Evolutionary conservation across 306 rosid species (phyloP), one percentile per base, ranked within the genome.

Genomic region (Luffa aegyptiaca): DNA sequence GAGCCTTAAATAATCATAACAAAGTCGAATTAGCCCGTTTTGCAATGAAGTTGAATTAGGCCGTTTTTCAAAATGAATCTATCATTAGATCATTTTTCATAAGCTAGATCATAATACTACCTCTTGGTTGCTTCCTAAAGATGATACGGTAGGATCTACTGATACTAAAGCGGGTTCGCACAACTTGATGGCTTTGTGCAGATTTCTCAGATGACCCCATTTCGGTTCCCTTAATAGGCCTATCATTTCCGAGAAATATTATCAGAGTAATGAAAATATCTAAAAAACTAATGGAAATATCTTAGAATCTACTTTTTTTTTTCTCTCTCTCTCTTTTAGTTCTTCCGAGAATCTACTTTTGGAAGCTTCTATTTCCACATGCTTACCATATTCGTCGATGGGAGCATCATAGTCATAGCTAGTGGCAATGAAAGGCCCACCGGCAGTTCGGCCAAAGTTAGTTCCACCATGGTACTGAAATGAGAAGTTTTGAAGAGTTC

Each of bases 331-430:
- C 5, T 0, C 11, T 61, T 61, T 31, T 6, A 58, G 64, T 12
- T 61, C 0, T 21, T 4, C 20, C 17, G 37, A 83, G 69, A 48
- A 51, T 20, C 44, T 17, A n/a, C 37, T 81, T 26, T 9, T 68
- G 42, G 17, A 64, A 55, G 44, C 61, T 42, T 39, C 20, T 49
- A 66, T 73, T 55, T 5, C 13, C 42, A 49, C 79, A 18, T 39
- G 77, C 86, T 68, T 96, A 93, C 99, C 99, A 42, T 69, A 95
- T 87, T 95, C 99, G 69, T 95, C 99, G 10, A 95, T 48, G 11
- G 97, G 98, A 73, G 97, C 99, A 83, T 95, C 97, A 52, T 89
- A 95, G 81, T 95, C 98, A 45, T 96, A 96, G 87, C 98, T 96
- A 31, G 98, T 93, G 12, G 99, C 88, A 52, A 93, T 93, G 88